Base-by-base conservation (phyloP, 2,329 filamentous ascomycete species). In the Shiraia sp. region DNA sequence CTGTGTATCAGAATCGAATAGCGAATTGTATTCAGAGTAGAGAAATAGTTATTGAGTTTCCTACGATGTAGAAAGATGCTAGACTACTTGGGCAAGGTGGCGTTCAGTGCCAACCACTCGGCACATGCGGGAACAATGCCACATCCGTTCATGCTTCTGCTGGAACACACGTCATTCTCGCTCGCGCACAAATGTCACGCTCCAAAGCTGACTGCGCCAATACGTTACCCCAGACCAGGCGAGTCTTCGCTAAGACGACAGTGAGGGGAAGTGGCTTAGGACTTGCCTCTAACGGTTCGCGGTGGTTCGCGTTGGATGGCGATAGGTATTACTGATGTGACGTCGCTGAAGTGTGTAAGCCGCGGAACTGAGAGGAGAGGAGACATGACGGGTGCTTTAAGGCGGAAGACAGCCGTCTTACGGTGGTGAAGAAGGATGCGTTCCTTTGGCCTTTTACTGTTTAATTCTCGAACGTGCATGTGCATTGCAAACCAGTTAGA, bases 111-210 rank as follows among this genome's bases (percentile, higher is more conserved):
- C 12, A 32, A 4, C 26, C 14, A 10, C 13, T 31, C 15, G 10
- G 15, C 22, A 19, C 15, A 8, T 22, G 32, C 41, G 50, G 40
- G 25, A 40, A 38, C 36, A 32, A 43, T 34, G 25, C 42, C 32
- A 30, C 14, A 25, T 43, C 30, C 27, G 40, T 13, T 33, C 24
- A 9, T 24, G 31, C 31, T 16, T 22, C 8, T n/a, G 33, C 24
- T 31, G 34, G 33, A 32, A 34, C 34, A 44, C 36, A 49, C 49
- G 51, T 55, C 46, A 55, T 55, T 44, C 15, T 22, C 19, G 19
- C 32, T 41, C 24, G 40, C 38, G 39, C 33, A 28, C 28, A 29
- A 42, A 27, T 15, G 45, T 40, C 36, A 43, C 32, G 10, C 36
- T 22, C 4, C 25, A n/a, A 40, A 38, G 47, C 36, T 45, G 29